These are phyloP conservation scores for Sesbania bispinosa DNA, from an alignment of 306 rosid genomes.

Conservation along the genomic window DNA sequence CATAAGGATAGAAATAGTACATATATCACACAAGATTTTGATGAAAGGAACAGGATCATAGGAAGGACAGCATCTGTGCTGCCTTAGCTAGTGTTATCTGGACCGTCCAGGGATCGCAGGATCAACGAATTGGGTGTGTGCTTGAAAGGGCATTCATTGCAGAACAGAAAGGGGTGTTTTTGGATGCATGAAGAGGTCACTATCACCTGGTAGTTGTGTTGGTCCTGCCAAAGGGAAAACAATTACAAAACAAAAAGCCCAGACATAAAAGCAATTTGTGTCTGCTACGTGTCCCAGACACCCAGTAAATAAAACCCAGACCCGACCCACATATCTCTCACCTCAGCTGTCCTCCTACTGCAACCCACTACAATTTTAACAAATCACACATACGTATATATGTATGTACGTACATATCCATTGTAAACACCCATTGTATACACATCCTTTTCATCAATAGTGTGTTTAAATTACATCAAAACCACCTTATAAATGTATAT, in stretches of 20 bases:
- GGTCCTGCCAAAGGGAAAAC: conserved; percentile 37
- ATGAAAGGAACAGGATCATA: conserved; percentile 43
- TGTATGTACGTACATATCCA: not conserved
- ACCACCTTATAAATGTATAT: no score
- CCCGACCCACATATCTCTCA: not conserved
- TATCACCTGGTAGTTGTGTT: conserved; percentile 58
- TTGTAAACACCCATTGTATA: not conserved
- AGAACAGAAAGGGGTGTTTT: conserved; percentile 19
- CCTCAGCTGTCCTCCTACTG: conserved; percentile 28
- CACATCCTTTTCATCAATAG: no score
- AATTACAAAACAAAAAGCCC: conserved; percentile 47
- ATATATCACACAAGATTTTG: conserved; percentile 40
- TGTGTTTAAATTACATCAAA: no score
- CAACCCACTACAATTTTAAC: conserved; percentile 16
- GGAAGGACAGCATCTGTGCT: not conserved
- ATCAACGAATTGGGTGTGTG: conserved; percentile 30
- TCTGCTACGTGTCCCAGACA: conserved; percentile 45
- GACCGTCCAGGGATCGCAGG: conserved; percentile 35
- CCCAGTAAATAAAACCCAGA: conserved; percentile 29
- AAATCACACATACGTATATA: not conserved
- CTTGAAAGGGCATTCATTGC: conserved; percentile 26
- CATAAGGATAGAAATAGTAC: conserved; percentile 27
- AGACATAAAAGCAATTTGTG: conserved; percentile 48
- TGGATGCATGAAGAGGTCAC: conserved; percentile 42
- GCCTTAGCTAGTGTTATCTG: conserved; percentile 24